Conservation (phyloP, 345 rosid genomes). For the Psidium friedrichsthalianum region DNA sequence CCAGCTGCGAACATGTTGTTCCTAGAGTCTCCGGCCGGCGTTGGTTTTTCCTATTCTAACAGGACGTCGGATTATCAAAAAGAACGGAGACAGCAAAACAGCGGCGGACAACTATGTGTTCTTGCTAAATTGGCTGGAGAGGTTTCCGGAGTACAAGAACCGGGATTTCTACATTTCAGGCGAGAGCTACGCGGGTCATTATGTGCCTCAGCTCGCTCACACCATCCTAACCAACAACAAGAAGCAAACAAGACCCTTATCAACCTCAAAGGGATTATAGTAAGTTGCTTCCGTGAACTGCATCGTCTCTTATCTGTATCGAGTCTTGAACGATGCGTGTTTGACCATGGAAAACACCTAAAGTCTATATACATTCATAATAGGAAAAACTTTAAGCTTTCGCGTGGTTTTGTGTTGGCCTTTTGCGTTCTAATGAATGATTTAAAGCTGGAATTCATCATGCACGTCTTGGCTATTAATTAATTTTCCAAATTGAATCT, state of each 20-base stretch:
- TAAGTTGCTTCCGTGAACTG: background rate
- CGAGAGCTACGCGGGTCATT: conserved; percentile 91
- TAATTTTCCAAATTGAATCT: background rate
- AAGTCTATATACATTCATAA: background rate
- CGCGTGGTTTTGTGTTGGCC: background rate
- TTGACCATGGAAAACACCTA: background rate
- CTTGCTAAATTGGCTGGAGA: conserved; percentile 68
- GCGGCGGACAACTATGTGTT: conserved; percentile 57
- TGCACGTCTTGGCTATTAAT: background rate
- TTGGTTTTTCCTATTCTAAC: conserved; percentile 85
- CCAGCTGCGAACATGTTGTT: conserved; percentile 70
- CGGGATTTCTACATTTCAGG: conserved; percentile 71
- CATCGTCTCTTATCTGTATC: background rate
- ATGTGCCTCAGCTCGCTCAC: conserved; percentile 76
- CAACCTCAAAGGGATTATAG: conserved; percentile 78
- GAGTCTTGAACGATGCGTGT: background rate
- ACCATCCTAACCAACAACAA: conserved; percentile 43
- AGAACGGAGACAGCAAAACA: conserved; percentile 48
- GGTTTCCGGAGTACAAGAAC: conserved; percentile 71
- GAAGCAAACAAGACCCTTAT: conserved; percentile 28
- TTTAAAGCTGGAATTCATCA: background rate
- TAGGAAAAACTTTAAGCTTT: background rate
- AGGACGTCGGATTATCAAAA: conserved; percentile 31
- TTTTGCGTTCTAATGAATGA: background rate
- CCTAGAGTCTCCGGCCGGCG: conserved; percentile 85